Base-by-base conservation (phyloP, 2,329 filamentous ascomycete species). In the Fonsecaea nubica region DNA sequence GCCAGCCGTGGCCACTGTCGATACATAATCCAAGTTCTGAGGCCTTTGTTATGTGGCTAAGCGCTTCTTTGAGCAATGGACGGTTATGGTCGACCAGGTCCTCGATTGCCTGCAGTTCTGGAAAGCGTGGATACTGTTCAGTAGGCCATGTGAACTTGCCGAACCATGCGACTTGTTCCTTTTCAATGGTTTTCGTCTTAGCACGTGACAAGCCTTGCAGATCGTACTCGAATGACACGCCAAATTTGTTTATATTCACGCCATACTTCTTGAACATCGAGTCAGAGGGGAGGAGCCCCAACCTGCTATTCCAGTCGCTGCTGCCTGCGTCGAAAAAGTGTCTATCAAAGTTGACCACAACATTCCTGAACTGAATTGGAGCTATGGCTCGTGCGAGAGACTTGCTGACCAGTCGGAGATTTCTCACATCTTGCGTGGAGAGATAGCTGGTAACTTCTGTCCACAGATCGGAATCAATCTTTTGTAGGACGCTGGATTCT, bases 221-320 rank as follows among this genome's bases (percentile, higher is more conserved):
- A 63, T 86, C 84, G n/a, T 91, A 82, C 72, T 91, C 89, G 67
- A 91, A 87, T 30, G 87, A 87, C 74, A 92, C 85, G 4, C 87
- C 89, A 72, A 90, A 90, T 61, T 83, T 84, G 33, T 80, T 79
- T 63, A 92, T 89, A 62, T 87, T 79, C 78, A 10, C 86, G 87
- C 75, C 90, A 89, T 15, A 83, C 82, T 70, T 86, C 77, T 71
- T 90, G 89, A 36, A 90, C 84, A 66, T 85, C 81, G 74, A 89
- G 83, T 71, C 82, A 80, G 40, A 81, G 72, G 63, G 82, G 79
- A 63, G 80, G 3, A 53, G 21, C 8, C 63, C 59, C 50, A 25
- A 35, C 78, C 33, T 79, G 77, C 40, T 76, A 75, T 69, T 74
- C 72, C 45, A 72, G 63, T 68, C 65, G 73, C 65, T 36, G 52